Percentiles rank a stretch among this genome's conserved stretches.
Evolutionary conservation across 208 protist species (phyloP).

Genomic region (Trypanosoma cruzi): DNA sequence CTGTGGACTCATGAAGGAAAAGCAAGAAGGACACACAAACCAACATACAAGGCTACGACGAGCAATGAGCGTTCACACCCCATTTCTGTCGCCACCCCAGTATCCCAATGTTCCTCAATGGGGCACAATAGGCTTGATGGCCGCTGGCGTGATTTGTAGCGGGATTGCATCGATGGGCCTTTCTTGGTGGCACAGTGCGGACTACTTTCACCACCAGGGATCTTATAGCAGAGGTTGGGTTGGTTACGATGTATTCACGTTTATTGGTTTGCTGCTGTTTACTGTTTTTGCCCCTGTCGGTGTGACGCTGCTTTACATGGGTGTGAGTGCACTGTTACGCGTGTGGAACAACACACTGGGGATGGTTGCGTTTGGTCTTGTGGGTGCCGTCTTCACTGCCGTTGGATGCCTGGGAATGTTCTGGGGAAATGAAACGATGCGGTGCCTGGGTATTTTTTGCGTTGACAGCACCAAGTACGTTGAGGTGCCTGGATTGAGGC

Average conservation of each 20-base stretch:
- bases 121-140: no score
- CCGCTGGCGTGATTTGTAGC: background rate
- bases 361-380: background rate
- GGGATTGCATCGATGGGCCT: constrained; percentile 12
- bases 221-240: constrained; percentile 18
- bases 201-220: constrained; percentile 22
- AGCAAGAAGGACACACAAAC: no score
- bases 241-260: constrained; percentile 26
- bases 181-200: constrained; percentile 9
- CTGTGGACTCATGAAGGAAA: no score
- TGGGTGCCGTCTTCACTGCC: constrained; percentile 21
- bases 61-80: no score
- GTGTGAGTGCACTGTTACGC: constrained; percentile 11
- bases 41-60: no score
- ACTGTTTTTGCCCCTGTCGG: constrained; percentile 20
- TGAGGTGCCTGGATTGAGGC: constrained; percentile 5
- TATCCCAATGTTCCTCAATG: no score
- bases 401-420: constrained; percentile 25
- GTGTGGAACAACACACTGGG: background rate
- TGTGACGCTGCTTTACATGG: constrained; percentile 24
- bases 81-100: no score
- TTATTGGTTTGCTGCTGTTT: constrained; percentile 29
- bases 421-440: constrained; percentile 27
- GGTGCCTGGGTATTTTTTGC: constrained; percentile 41
- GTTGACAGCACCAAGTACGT: constrained; percentile 22